Evolutionary conservation across 164 flowering plant genomes (phyloP).

Genomic region (Chimonanthus praecox): DNA sequence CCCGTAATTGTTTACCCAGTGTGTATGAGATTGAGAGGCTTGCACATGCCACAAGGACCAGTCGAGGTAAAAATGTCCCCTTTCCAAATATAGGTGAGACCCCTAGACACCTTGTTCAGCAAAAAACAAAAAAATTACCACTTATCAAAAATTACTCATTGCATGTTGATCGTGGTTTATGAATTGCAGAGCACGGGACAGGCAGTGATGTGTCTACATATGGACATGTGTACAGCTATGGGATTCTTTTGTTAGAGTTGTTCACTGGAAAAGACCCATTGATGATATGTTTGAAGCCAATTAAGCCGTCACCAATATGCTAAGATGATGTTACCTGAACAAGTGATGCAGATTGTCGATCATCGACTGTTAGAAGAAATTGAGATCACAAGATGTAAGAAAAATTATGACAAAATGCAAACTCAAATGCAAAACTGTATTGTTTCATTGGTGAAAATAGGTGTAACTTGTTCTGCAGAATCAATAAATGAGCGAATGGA

Average conservation of each 20-base stretch:
- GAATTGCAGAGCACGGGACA: slow-evolving; percentile 25
- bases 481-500: slow-evolving; percentile 3
- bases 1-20: too few species aligned
- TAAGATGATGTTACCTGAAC: background rate
- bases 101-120: too few species aligned
- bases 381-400: background rate
- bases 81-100: too few species aligned
- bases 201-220: slow-evolving; percentile 12
- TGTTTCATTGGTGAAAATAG: background rate
- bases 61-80: too few species aligned
- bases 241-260: slow-evolving; percentile 28
- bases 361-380: background rate
- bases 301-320: background rate
- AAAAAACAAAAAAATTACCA: too few species aligned
- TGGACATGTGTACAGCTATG: slow-evolving; percentile 30
- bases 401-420: background rate
- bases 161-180: background rate
- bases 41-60: too few species aligned
- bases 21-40: too few species aligned
- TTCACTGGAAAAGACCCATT: slow-evolving; percentile 28
- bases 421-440: background rate
- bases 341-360: slow-evolving; percentile 2
- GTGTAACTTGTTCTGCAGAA: background rate
- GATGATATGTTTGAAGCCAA: slow-evolving; percentile 12
- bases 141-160: too few species aligned